Base-by-base conservation (phyloP, 441 rosid genomes). In the Sinapis alba region DNA sequence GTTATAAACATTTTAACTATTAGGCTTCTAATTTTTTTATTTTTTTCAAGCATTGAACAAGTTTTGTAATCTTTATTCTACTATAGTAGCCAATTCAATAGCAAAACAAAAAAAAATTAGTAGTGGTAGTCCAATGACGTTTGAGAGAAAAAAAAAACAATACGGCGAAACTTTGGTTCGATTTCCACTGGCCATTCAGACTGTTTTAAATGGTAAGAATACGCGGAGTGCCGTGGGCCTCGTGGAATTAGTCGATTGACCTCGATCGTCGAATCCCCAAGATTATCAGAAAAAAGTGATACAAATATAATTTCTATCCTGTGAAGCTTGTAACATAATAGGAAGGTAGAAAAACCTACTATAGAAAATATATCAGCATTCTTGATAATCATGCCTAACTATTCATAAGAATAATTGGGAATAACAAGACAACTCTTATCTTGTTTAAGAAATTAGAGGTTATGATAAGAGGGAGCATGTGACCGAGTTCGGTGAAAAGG, bases 381-480 rank as follows among this genome's bases (percentile, higher is more conserved):
- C 28, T 53, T 57, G 47, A 26, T 57, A 27, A 36, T 27, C 62
- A 74, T 59, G 67, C 15, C 67, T 74, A 43, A 11, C 23, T 45
- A 27, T 57, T 64, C 59, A 41, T 23, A 28, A 26, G 56, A 64
- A 38, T 53, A 36, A 53, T 53, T 36, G 69, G 11, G 19, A 47
- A 51, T 50, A 18, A 53, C 8, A 24, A 26, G 65, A 54, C 1
- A 72, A 51, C 2, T 51, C 38, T 72, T 72, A 65, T 65, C 32
- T 65, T 73, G 34, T 56, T 16, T 73, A 56, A 3, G 77, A 73
- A 56, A 58, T 43, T 27, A 6, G 60, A 65, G 50, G 72, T 21
- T 45, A 27, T 66, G 67, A 58, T 59, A 67, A 67, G 15, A 59
- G 28, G 34, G 60, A 74, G 20, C 53, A 66, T 74, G 78, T 28